Conservation (phyloP, 768 basidiomycete genomes). For the Suillus subluteus region DNA sequence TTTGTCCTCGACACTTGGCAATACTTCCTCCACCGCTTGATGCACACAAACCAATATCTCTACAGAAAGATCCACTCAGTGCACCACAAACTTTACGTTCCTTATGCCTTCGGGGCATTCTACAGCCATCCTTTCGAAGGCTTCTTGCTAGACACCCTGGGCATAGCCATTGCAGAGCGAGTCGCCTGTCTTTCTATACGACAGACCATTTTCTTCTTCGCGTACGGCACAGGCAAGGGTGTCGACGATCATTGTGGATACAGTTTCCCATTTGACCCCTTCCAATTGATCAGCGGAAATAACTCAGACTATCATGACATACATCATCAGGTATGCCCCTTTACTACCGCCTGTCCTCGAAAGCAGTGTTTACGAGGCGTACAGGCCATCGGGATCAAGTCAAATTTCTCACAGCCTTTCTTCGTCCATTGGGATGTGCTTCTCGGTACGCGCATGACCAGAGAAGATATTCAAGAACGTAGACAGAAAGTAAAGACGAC, state of each 20-base stretch:
- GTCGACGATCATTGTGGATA: conserved; percentile 98
- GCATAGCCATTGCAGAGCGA: conserved; percentile 76
- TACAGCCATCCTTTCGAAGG: conserved; percentile 99
- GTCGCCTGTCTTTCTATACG: conserved; percentile 71
- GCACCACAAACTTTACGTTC: conserved; percentile 95
- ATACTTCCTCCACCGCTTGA: conserved; percentile 93
- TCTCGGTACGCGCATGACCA: conserved; percentile 80
- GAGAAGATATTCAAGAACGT: conserved; percentile 59
- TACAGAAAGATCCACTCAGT: conserved; percentile 92
- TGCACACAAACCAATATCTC: conserved; percentile 90
- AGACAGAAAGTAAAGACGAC: conserved; percentile 32
- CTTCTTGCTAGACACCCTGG: conserved; percentile 83
- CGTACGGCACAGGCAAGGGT: conserved; percentile 83
- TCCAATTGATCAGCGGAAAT: conserved; percentile 83
- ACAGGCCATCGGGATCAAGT: conserved; percentile 75
- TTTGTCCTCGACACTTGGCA: conserved; percentile 98
- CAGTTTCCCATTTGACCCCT: conserved; percentile 84
- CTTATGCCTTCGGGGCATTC: conserved; percentile 94
- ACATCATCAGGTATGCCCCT: conserved; percentile 77
- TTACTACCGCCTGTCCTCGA: not conserved
- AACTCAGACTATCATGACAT: conserved; percentile 98
- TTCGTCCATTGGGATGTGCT: conserved; percentile 90
- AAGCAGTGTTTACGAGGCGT: not conserved
- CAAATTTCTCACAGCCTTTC: conserved; percentile 91
- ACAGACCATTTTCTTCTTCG: conserved; percentile 84